Evolutionary conservation across 2,329 filamentous ascomycete genomes (phyloP).

Genomic region (Beauveria sp.): DNA sequence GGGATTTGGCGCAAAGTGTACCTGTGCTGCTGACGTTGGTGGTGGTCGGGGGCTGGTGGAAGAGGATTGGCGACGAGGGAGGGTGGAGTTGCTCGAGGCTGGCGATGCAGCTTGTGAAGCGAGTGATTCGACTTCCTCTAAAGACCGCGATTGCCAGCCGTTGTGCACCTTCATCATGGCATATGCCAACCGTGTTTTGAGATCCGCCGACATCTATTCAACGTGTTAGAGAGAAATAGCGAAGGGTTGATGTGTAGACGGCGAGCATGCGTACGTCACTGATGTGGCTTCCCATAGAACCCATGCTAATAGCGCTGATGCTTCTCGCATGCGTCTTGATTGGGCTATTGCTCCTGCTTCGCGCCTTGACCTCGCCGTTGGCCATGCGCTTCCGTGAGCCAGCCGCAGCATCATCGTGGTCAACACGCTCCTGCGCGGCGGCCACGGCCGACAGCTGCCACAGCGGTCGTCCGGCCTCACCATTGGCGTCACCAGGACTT

Average conservation of each 20-base stretch:
- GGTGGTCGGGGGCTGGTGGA: slow-evolving; percentile 44
- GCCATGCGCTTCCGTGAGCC: slow-evolving; percentile 65
- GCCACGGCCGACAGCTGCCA: slow-evolving; percentile 52
- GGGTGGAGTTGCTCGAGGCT: slow-evolving; percentile 48
- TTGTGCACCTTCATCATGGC: slow-evolving; percentile 91
- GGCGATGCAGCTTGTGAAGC: slow-evolving; percentile 63
- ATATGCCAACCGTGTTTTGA: slow-evolving; percentile 80
- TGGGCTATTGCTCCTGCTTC: slow-evolving; percentile 36
- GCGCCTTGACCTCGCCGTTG: slow-evolving; percentile 63
- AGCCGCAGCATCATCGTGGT: slow-evolving; percentile 27
- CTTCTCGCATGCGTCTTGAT: slow-evolving; percentile 59
- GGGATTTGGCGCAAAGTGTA: slow-evolving; percentile 17
- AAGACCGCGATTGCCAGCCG: slow-evolving; percentile 73
- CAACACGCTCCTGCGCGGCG: slow-evolving; percentile 44
- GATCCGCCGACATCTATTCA: slow-evolving; percentile 64
- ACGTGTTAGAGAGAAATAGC: not conserved
- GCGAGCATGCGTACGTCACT: slow-evolving; percentile 57
- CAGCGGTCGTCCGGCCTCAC: slow-evolving; percentile 40
- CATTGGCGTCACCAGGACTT: not conserved
- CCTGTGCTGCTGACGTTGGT: slow-evolving; percentile 26
- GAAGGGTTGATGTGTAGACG: slow-evolving; percentile 12
- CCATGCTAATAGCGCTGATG: slow-evolving; percentile 57
- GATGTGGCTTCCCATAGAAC: slow-evolving; percentile 59
- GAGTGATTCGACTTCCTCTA: slow-evolving; percentile 70
- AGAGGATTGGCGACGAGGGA: slow-evolving; percentile 44